Base-by-base conservation (phyloP, 2,329 filamentous ascomycete genomes). In the Exophiala bonariae region DNA sequence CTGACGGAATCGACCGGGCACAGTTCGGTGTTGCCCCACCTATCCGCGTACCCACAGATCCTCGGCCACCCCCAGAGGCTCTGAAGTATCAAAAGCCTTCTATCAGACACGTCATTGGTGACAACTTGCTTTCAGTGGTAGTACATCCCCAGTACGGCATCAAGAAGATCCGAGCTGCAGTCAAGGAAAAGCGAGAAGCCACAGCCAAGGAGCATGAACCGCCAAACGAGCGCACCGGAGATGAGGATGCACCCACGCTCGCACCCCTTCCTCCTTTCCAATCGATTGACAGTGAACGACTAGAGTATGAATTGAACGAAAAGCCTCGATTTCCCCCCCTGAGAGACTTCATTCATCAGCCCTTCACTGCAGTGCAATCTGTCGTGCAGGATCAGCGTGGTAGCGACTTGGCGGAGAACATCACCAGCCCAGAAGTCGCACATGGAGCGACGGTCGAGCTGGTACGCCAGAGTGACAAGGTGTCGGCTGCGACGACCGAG, bases 381-480 rank as follows among this genome's bases (percentile, higher is more conserved):
- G 23, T 36, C 4, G 36, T 44, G 7, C 32, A 36, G n/a, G 41
- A 46, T 26, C 46, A 50, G 34, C 16, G 47, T 17, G 50, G 47
- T 7, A 28, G 19, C 19, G 46, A 49, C 14, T 45, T 38, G 18
- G 50, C 50, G 9, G 46, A 52, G 37, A 50, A 49, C 20, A 20
- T 52, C 16, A 39, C 14, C 31, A 34, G 38, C 32, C 32, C 50
- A 17, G 50, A 45, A 16, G 37, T 52, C 11, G 16, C 40, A 19
- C 50, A 52, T 44, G 50, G 50, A 11, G 50, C 47, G 9, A 35
- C 37, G 19, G 50, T 52, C 6, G 14, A 42, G n/a, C 32, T 52
- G 7, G 35, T 52, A 10, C 40, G 46, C 8, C 46, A 49, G 18
- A 32, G 36, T 8, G 28, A 50, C 3, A 47, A 45, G 33, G 34